These are phyloP conservation scores for Paramecium bursaria DNA, from an alignment of 73 alveolate species.

Conservation along the genomic window DNA sequence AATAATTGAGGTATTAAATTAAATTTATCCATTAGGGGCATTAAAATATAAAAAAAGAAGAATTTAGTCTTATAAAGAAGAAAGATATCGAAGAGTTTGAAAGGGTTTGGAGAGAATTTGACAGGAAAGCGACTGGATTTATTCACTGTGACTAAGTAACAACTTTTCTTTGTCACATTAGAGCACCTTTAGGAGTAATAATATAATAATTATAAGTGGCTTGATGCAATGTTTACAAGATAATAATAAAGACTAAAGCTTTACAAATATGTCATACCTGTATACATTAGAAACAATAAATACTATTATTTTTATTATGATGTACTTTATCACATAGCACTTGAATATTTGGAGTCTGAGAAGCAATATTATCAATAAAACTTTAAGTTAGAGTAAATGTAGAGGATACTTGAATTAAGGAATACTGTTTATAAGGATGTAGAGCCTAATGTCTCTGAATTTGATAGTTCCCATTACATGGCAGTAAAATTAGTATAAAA, in stretches of 20 bases:
- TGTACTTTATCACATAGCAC: not conserved
- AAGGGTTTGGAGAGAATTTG: conserved; percentile 72
- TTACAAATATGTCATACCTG: conserved; percentile 1
- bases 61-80: conserved; percentile 39
- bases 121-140: conserved; percentile 73
- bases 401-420: not conserved
- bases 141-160: conserved; percentile 34
- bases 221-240: not conserved
- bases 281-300: not conserved
- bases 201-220: not conserved
- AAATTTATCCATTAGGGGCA: not conserved
- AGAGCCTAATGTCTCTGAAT: not conserved
- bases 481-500: conserved; percentile 11
- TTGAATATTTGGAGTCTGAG: conserved; percentile 1
- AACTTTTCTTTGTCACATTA: not conserved
- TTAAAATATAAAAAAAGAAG: conserved; percentile 52
- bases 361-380: too few relatives aligned
- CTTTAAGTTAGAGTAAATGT: not conserved
- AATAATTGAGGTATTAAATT: conserved; percentile 23
- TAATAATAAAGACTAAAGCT: conserved; percentile 2
- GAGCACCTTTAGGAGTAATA: conserved; percentile 61
- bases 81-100: conserved; percentile 62
- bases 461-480: conserved; percentile 35
- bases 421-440: not conserved
- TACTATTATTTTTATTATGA: conserved; percentile 4